Conservation (phyloP, 2,329 filamentous ascomycete species). For the Colletotrichum sp. region DNA sequence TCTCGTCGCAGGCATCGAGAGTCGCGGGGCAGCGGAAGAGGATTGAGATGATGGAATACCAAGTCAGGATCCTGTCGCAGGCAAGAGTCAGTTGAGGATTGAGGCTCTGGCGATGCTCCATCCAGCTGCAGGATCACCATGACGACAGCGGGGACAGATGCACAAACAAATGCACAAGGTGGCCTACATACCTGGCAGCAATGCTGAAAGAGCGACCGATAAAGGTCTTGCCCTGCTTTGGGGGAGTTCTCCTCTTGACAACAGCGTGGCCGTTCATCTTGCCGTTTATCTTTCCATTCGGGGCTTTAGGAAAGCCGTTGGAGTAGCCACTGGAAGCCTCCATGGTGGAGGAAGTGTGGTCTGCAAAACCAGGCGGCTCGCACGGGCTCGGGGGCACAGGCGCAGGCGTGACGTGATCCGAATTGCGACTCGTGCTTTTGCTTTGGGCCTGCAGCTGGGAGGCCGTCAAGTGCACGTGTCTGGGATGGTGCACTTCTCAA, state of each 20-base stretch:
- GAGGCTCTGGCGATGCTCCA: background rate
- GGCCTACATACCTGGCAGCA: conserved; percentile 54
- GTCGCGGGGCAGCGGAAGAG: conserved; percentile 82
- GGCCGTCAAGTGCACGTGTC: background rate
- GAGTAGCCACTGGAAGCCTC: conserved; percentile 44
- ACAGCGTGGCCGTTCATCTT: conserved; percentile 38
- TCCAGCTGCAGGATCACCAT: background rate
- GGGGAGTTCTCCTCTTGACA: conserved; percentile 32
- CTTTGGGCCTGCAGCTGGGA: background rate
- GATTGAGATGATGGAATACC: conserved; percentile 84
- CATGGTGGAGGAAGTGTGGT: conserved; percentile 32
- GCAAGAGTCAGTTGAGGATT: background rate
- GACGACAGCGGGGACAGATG: background rate
- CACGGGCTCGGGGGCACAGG: background rate
- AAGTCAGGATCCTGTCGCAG: conserved; percentile 71
- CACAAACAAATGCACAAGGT: background rate
- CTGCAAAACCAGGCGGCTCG: conserved; percentile 3
- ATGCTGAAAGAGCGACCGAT: conserved; percentile 49
- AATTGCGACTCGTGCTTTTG: background rate
- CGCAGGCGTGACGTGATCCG: conserved; percentile 12
- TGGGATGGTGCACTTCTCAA: background rate
- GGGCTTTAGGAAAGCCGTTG: conserved; percentile 28
- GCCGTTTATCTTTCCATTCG: conserved; percentile 30
- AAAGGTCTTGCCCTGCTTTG: conserved; percentile 30
- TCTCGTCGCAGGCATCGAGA: conserved; percentile 67